Evolutionary conservation across 2,329 filamentous ascomycete species (phyloP), one percentile per base, ranked within the genome.

Genomic region (Colletotrichum simmondsii): DNA sequence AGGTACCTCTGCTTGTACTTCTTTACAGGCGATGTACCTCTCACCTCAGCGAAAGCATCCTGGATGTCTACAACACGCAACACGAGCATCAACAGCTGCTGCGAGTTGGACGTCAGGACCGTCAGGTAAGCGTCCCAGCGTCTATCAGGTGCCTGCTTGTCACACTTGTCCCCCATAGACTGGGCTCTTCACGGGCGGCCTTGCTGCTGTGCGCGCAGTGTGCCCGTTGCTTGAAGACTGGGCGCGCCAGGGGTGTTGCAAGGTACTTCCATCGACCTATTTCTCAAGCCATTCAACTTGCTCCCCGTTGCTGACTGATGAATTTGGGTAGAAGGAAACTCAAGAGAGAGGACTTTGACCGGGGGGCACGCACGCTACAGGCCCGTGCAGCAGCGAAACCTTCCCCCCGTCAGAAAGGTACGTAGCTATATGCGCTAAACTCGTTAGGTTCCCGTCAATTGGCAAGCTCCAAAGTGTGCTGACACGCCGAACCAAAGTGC

Each of bases 221-320:
- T 62, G 57, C 60, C 49, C 56, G 49, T 61, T 62, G 57, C 68
- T 68, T 68, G 57, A 68, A 52, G 59, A 61, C 68, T 62, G 24
- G 68, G 62, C 46, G 64, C 64, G 46, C 64, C 69, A 72, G 58
- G 68, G 53, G 65, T 68, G 65, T 30, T 52, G 16, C 59, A 69
- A 72, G 69, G 65, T 35, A 56, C 58, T 68, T 62, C 68, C 57
- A 46, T 26, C 58, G n/a, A 46, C 35, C 35, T n/a, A 1, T 14
- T 53, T 24, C 10, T 35, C 28, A 35, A 42, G 42, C 14, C n/a
- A 32, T 35, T 28, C 19, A 62, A 52, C 7, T 16, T 61, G 14
- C 16, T 49, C 37, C 16, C 49, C 19, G 16, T 26, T 30, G 59
- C 42, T 62, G 59, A 62, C 59, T 62, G 37, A 62, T 62, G 59